Evolutionary conservation across 2,329 filamentous ascomycete genomes (phyloP), one percentile per base, ranked within the genome.

Genomic region (Aspergillus pseudoglaucus): DNA sequence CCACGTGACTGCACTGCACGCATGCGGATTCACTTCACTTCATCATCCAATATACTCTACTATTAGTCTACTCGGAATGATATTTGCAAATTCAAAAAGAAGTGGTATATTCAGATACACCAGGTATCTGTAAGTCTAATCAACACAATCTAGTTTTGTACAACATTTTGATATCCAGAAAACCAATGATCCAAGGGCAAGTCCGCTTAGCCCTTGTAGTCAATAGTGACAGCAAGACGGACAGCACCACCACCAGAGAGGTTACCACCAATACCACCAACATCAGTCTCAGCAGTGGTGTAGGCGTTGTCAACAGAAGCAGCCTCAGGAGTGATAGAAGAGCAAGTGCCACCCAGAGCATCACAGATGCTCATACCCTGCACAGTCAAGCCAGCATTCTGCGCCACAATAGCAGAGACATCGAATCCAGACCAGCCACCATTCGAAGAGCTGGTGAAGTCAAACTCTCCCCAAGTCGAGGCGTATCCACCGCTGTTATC

Each of bases 351-450:
- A 6, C 56, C 49, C 14, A 50, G 39, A 2, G 39, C 52, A 45
- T 63, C 55, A 47, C 66, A 69, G 38, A 69, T 68, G 48, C 59
- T 52, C 66, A 69, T 68, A 9, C 66, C 66, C 54, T 68, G 62
- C 27, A 69, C 58, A 2, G 49, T 41, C 33, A 59, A 14, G 7
- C 51, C 57, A 7, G 64, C 59, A 9, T 63, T 54, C 58, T 68
- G 61, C 2, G 66, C 61, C 35, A 58, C 48, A 38, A 69, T 69
- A 17, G 60, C 63, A 2, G 63, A 66, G 18, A 66, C 64, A 46
- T 67, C 64, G 38, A 62, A 67, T 8, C 64, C 63, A 46, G 62
- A 64, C 60, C 61, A 64, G 46, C 56, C 61, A 6, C 27, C 42
- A 53, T 67, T 68, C 32, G 44, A 49, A 12, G 46, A 42, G 45